A percentile compares a stretch with the other conserved stretches of the same genome.
phyloP scores from a whole-genome alignment of 352 stramenopile genomes.

The Globisporangium irregulare region DNA sequence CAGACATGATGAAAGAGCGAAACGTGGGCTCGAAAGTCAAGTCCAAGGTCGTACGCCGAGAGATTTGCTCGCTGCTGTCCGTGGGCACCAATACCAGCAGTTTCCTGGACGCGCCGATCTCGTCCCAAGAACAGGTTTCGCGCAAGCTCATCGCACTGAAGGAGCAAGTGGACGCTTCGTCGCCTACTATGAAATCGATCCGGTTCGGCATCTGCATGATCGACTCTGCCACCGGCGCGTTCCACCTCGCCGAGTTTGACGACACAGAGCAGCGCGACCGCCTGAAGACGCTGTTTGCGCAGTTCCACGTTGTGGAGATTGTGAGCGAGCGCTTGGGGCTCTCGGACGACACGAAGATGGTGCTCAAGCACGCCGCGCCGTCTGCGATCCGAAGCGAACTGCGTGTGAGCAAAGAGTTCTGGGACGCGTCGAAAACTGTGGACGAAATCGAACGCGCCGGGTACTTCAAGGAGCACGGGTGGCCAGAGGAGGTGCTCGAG shows the following conservation, averaged over 20 bases:
- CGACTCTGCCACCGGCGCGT: constrained; percentile 90
- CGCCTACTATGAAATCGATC: constrained; percentile 28
- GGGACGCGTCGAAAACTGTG: constrained; percentile 87
- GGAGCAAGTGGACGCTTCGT: constrained; percentile 25
- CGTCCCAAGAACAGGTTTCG: constrained; percentile 39
- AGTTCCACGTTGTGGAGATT: constrained; percentile 85
- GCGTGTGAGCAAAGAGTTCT: constrained; percentile 82
- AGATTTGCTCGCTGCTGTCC: constrained; percentile 96
- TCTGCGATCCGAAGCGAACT: constrained; percentile 61
- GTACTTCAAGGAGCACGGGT: constrained; percentile 87
- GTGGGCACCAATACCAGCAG: constrained; percentile 95
- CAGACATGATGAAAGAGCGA: constrained; percentile 94
- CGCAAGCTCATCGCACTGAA: constrained; percentile 72
- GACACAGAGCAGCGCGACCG: constrained; percentile 95
- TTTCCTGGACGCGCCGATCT: constrained; percentile 89
- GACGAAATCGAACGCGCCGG: constrained; percentile 86
- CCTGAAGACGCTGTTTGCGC: constrained; percentile 94
- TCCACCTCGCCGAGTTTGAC: constrained; percentile 97
- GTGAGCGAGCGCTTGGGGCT: constrained; percentile 71
- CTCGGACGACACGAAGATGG: constrained; percentile 57
- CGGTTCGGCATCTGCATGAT: constrained; percentile 95
- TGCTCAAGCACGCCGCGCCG: constrained; percentile 75
- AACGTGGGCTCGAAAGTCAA: constrained; percentile 81
- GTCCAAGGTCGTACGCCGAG: constrained; percentile 88
- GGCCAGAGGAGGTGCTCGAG: constrained; percentile 48